These are phyloP conservation scores for Paecilomyces formosus DNA, from an alignment of 2,329 filamentous ascomycete genomes.

Conservation along the genomic window DNA sequence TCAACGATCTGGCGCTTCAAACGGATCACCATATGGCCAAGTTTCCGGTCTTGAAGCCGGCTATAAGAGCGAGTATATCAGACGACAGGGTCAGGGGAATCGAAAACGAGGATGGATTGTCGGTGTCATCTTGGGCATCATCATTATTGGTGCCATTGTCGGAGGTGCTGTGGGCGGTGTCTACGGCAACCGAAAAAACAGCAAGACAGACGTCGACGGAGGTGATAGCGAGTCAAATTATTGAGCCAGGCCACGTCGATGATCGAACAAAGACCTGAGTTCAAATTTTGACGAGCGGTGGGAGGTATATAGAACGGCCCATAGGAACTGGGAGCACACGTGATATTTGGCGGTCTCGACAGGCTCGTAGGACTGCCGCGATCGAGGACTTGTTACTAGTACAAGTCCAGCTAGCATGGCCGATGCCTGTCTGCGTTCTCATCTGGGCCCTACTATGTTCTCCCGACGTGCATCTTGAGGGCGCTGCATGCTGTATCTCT, in stretches of 20 bases:
- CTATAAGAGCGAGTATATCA: constrained; percentile 60
- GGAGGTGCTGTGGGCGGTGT: constrained; percentile 69
- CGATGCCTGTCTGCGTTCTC: neutral
- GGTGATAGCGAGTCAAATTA: constrained; percentile 22
- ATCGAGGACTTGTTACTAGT: neutral
- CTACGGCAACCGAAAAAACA: constrained; percentile 48
- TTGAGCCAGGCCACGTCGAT: neutral
- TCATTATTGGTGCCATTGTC: constrained; percentile 62
- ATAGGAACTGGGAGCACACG: constrained; percentile 77
- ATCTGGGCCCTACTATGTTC: neutral
- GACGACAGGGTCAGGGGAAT: constrained; percentile 52
- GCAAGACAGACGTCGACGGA: constrained; percentile 12
- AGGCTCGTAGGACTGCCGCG: constrained; percentile 47
- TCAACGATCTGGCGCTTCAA: no score
- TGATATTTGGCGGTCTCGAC: constrained; percentile 88
- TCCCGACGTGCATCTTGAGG: neutral
- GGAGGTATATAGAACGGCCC: constrained; percentile 69
- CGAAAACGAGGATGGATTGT: constrained; percentile 65
- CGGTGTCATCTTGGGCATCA: constrained; percentile 34
- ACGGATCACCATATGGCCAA: constrained; percentile 37
- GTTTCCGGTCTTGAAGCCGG: constrained; percentile 19
- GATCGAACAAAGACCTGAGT: constrained; percentile 65
- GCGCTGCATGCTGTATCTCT: neutral
- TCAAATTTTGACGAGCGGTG: constrained; percentile 96
- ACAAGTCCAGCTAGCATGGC: neutral